A percentile compares a stretch with the other conserved stretches of the same genome.
These are phyloP conservation scores for Penicillium pancosmium DNA, from an alignment of 495 filamentous ascomycete genomes.

Conservation along the genomic window DNA sequence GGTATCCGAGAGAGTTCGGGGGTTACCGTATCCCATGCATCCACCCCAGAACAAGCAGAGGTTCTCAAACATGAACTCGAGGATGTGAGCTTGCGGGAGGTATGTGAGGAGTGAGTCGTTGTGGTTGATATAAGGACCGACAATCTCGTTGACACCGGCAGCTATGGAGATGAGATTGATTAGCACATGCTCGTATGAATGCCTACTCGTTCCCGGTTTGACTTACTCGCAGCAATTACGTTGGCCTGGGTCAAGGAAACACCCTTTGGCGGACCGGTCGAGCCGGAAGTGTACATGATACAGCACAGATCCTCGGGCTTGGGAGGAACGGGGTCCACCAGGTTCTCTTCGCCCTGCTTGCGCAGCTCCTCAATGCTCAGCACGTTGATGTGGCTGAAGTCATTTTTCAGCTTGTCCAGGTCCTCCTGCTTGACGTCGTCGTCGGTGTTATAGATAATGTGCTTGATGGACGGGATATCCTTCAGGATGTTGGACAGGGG, in stretches of 20 bases:
- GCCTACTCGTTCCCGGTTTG: slow-evolving; percentile 2
- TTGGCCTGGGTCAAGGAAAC: slow-evolving; percentile 88
- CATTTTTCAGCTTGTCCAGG: slow-evolving; percentile 75
- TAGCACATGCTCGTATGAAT: neutral
- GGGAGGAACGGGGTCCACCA: slow-evolving; percentile 78
- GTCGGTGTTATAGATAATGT: slow-evolving; percentile 88
- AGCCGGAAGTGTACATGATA: slow-evolving; percentile 99
- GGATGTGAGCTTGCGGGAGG: slow-evolving; percentile 90
- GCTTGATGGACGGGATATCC: slow-evolving; percentile 74
- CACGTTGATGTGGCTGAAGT: slow-evolving; percentile 70
- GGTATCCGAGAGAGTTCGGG: slow-evolving; percentile 85
- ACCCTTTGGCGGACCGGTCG: slow-evolving; percentile 96
- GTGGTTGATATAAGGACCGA: slow-evolving; percentile 81
- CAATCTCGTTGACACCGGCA: slow-evolving; percentile 83
- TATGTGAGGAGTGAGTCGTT: slow-evolving; percentile 90
- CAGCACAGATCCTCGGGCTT: slow-evolving; percentile 87
- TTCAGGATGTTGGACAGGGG: slow-evolving; percentile 81
- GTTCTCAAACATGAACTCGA: slow-evolving; percentile 98
- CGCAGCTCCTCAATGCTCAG: slow-evolving; percentile 83
- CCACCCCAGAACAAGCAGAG: slow-evolving; percentile 90
- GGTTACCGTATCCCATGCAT: slow-evolving; percentile 96
- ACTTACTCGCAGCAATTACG: slow-evolving; percentile 83
- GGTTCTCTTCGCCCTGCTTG: slow-evolving; percentile 82
- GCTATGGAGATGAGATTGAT: slow-evolving; percentile 49
- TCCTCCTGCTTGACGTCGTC: slow-evolving; percentile 74